phyloP scores from a whole-genome alignment of 169 alveolate genomes.

The Cryptosporidium ryanae region DNA sequence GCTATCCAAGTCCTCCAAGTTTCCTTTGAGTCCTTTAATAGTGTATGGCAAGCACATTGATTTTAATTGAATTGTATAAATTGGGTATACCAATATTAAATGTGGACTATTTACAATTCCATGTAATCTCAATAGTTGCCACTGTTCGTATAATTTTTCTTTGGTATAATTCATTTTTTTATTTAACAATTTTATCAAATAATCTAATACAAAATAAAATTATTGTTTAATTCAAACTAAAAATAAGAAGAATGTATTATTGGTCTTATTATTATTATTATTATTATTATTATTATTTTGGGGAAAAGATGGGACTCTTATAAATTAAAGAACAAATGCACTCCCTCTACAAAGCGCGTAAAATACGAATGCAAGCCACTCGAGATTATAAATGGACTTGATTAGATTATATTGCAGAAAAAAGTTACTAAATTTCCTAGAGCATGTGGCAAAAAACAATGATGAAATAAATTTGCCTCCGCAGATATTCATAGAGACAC shows the following conservation, averaged over 20 bases:
- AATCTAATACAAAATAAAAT: too few relatives aligned
- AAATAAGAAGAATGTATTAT: too few relatives aligned
- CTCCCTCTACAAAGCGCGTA: too few relatives aligned
- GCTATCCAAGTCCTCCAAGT: neutral
- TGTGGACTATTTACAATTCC: constrained; percentile 62
- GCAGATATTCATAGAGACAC: constrained; percentile 53
- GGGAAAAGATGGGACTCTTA: too few relatives aligned
- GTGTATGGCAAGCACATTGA: constrained; percentile 54
- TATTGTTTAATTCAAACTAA: too few relatives aligned
- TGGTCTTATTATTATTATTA: too few relatives aligned
- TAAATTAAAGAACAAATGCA: too few relatives aligned
- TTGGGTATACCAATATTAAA: constrained; percentile 36
- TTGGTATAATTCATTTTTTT: constrained; percentile 20
- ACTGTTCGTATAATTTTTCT: constrained; percentile 46
- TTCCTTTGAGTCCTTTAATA: neutral
- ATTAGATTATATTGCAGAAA: constrained; percentile 62
- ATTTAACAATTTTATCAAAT: too few relatives aligned
- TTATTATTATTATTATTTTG: too few relatives aligned
- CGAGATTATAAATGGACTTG: constrained; percentile 25
- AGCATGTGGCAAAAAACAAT: constrained; percentile 2
- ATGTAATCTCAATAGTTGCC: constrained; percentile 58
- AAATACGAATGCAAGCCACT: too few relatives aligned
- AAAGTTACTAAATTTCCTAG: constrained; percentile 28
- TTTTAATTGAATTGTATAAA: constrained; percentile 60
- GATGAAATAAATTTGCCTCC: constrained; percentile 19